phyloP scores from a whole-genome alignment of 805 yeast species.

The Saccharomycopsis microspora region DNA sequence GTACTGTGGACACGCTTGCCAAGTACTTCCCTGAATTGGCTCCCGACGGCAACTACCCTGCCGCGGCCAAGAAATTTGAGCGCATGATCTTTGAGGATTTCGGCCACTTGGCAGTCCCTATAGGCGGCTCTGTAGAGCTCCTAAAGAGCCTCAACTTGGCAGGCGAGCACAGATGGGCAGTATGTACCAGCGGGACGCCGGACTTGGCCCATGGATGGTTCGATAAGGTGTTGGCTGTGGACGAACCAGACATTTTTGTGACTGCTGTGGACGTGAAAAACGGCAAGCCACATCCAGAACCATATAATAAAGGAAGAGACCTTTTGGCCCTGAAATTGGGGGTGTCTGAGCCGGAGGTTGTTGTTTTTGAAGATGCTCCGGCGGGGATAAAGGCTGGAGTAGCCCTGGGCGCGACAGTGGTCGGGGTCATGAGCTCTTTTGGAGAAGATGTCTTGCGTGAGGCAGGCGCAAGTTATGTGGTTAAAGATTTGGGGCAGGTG shows the following conservation, averaged over 20 bases:
- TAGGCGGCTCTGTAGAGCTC: slow-evolving; percentile 64
- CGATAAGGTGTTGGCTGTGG: slow-evolving; percentile 39
- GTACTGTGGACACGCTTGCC: slow-evolving; percentile 70
- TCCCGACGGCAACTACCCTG: slow-evolving; percentile 27
- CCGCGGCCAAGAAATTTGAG: slow-evolving; percentile 56
- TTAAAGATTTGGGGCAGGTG: slow-evolving; percentile 57
- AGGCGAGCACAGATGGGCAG: slow-evolving; percentile 64
- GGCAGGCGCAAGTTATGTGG: slow-evolving; percentile 76
- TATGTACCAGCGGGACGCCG: slow-evolving; percentile 76
- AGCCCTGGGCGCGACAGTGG: slow-evolving; percentile 71
- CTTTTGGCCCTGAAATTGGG: slow-evolving; percentile 25
- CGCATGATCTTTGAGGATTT: slow-evolving; percentile 58
- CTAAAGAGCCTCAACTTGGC: slow-evolving; percentile 28
- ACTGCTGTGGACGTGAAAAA: slow-evolving; percentile 69
- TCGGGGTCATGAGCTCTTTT: slow-evolving; percentile 78
- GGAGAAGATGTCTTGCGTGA: slow-evolving; percentile 46
- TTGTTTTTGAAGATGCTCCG: slow-evolving; percentile 84
- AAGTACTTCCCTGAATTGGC: slow-evolving; percentile 71
- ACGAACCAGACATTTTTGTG: slow-evolving; percentile 64
- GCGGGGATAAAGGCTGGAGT: slow-evolving; percentile 80
- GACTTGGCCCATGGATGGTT: slow-evolving; percentile 76
- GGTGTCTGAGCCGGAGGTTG: slow-evolving; percentile 30
- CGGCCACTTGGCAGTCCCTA: slow-evolving; percentile 63
- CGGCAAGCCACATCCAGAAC: slow-evolving; percentile 86
- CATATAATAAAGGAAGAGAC: slow-evolving; percentile 47